Evolutionary conservation across 768 basidiomycete species (phyloP).

Genomic region (Sporobolomyces phaffii): DNA sequence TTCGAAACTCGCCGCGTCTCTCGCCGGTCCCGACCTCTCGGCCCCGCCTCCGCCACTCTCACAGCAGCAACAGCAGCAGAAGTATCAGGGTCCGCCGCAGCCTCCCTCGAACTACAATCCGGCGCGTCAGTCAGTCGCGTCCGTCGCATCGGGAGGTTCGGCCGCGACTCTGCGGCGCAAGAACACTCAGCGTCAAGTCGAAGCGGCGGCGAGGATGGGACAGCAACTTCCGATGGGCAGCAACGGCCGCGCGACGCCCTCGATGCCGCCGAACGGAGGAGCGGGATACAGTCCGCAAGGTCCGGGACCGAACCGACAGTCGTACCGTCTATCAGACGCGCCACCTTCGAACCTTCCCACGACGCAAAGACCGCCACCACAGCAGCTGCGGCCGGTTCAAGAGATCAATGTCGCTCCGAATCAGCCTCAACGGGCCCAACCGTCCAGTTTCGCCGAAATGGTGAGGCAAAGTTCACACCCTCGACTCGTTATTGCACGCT

Average conservation of each 20-base stretch:
- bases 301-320: not conserved
- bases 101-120: not conserved
- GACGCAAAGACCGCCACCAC: not conserved
- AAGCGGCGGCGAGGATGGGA: conserved; percentile 35
- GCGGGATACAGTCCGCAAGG: not conserved
- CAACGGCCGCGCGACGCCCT: conserved; percentile 4
- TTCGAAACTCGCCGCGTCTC: conserved; percentile 7
- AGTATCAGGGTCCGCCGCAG: not conserved
- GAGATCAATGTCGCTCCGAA: conserved; percentile 9
- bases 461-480: not conserved
- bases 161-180: conserved; percentile 18
- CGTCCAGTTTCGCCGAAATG: conserved; percentile 36
- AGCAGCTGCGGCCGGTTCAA: not conserved
- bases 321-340: conserved; percentile 19
- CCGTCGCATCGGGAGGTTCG: conserved; percentile 7
- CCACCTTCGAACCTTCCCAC: not conserved
- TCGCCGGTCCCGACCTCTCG: conserved; percentile 15
- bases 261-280: not conserved
- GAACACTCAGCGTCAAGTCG: conserved; percentile 39
- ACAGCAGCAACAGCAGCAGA: conserved; percentile 1
- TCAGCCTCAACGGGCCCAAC: conserved; percentile 5
- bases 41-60: not conserved
- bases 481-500: not conserved
- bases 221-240: not conserved
- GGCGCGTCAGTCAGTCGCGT: conserved; percentile 1